Evolutionary conservation across 306 rosid genomes (phyloP).

Genomic region (Rosa persica): DNA sequence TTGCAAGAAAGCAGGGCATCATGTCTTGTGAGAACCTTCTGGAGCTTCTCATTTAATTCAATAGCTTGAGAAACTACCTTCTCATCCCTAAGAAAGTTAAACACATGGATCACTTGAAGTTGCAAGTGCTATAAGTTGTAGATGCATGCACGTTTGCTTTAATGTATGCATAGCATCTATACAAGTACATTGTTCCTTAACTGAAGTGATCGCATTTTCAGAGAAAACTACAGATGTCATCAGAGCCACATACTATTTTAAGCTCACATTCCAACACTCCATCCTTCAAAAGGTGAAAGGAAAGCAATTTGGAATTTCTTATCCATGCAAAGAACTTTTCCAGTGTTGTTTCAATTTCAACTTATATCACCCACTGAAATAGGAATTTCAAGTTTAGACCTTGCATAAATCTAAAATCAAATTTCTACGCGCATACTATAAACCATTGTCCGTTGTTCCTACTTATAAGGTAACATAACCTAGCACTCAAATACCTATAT

Average conservation of each 20-base stretch:
- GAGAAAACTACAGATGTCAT: background rate
- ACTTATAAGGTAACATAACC: background rate
- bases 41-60: constrained; percentile 83
- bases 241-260: background rate
- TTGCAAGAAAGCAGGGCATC: constrained; percentile 73
- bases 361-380: background rate
- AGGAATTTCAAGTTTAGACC: background rate
- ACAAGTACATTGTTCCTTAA: background rate
- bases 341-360: background rate
- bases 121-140: background rate
- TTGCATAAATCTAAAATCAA: constrained; percentile 3
- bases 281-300: background rate
- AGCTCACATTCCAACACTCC: background rate
- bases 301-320: background rate
- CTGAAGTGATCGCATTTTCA: background rate
- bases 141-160: background rate
- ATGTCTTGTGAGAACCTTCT: constrained; percentile 81
- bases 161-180: background rate
- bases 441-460: background rate
- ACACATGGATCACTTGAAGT: constrained; percentile 11
- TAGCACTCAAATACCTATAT: too few relatives aligned
- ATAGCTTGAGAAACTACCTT: constrained; percentile 77
- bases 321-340: background rate
- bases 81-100: constrained; percentile 55
- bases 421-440: background rate